phyloP scores from a whole-genome alignment of 306 rosid genomes.

The Casuarina cunninghamiana region DNA sequence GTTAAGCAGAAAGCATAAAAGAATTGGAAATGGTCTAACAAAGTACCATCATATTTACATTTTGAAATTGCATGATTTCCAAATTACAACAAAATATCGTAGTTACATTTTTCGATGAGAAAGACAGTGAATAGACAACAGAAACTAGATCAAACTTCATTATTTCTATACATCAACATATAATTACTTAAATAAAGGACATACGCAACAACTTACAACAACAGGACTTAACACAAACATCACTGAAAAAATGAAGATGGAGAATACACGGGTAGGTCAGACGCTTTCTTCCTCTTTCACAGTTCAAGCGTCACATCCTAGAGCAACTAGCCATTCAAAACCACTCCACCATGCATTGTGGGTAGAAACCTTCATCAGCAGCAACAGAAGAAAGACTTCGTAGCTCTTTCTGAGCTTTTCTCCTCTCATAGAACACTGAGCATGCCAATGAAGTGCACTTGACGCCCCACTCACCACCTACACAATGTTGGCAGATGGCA shows the following conservation, averaged over 20 bases:
- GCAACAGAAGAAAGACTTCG: conserved; percentile 66
- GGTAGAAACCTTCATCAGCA: conserved; percentile 65
- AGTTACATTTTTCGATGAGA: neutral
- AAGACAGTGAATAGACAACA: neutral
- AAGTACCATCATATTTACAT: neutral
- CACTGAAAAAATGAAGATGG: neutral
- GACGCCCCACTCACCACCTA: conserved; percentile 72
- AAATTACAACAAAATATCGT: neutral
- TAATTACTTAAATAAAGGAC: neutral
- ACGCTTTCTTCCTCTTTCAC: neutral
- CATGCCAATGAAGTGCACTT: conserved; percentile 88
- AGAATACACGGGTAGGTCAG: neutral
- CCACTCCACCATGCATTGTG: conserved; percentile 77
- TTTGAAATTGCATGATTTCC: neutral
- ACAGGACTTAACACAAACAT: neutral
- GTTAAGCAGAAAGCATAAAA: no score
- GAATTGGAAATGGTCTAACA: no score
- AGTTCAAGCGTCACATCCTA: neutral
- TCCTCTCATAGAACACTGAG: conserved; percentile 77
- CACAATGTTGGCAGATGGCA: conserved; percentile 86
- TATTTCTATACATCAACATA: neutral
- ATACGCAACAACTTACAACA: neutral
- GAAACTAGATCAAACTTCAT: neutral
- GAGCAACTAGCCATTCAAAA: conserved; percentile 35
- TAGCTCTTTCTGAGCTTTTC: conserved; percentile 82